Evolutionary conservation across 352 stramenopile species (phyloP), one percentile per base, ranked within the genome.

Genomic region (Halophytophthora batemanensis): DNA sequence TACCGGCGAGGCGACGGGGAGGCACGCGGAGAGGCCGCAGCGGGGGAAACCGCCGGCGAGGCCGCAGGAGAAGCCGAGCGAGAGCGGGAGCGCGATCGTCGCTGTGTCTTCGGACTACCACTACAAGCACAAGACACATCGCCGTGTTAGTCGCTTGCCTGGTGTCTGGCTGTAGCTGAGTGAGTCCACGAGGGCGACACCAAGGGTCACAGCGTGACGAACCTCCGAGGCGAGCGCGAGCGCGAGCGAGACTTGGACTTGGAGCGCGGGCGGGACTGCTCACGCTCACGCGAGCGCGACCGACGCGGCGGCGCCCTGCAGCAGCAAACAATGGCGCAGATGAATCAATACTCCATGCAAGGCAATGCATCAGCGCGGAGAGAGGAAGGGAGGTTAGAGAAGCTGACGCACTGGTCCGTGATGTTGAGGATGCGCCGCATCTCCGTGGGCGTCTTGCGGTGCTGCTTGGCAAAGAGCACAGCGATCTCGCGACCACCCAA

Each of bases 381-480:
- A 13, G 33, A 3, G n/a, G 33, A 38, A 14, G 33, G 10, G 15
- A 13, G 2, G 33, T 31, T 8, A 53, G 63, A n/a, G 7, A 66
- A 52, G 42, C 54, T 58, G 53, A 53, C 61, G 47, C 45, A 47
- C 12, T 59, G 56, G 13, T 35, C 14, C 25, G 60, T 50, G n/a
- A 56, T 14, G 52, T 51, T 66, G 8, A 70, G 40, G 37, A 70
- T 65, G 22, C 61, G 61, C 6, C 81, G 77, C 81, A 91, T 91
- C 49, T 91, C 66, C 1, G 84, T 71, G 2, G 81, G 81, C 37
- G 75, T 91, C 69, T 91, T 91, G 51, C 81, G 76, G 18, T 74
- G 64, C 50, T 91, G 74, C 57, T 91, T 78, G 7, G 81, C 81
- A 53, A 91, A 91, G 8, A 91, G 59, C 44, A 91, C 81, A 5